A percentile compares a stretch with the other conserved stretches of the same genome.
Conservation (phyloP, 108 stramenopile genomes). For the Fragilaria radians region DNA sequence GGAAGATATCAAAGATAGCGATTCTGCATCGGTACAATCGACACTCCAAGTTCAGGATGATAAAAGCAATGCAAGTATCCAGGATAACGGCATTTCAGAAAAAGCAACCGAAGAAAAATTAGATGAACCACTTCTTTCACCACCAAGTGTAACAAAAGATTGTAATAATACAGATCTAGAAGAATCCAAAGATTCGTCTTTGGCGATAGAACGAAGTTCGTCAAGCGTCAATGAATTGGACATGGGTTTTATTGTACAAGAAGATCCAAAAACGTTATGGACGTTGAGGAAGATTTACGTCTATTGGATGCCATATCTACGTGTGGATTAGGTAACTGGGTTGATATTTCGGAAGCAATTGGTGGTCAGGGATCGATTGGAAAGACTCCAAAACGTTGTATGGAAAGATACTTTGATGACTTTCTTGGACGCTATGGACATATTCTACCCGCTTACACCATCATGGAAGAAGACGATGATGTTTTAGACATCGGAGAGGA, state of each 20-base stretch:
- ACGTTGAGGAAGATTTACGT: slow-evolving; percentile 84
- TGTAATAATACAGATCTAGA: neutral
- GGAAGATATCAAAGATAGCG: neutral
- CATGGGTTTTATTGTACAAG: slow-evolving; percentile 16
- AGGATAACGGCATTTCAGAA: no score
- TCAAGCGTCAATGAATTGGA: no score
- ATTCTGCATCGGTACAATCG: no score
- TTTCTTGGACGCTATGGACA: slow-evolving; percentile 83
- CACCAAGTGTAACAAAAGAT: neutral
- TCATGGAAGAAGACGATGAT: slow-evolving; percentile 37
- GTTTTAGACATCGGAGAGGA: slow-evolving; percentile 11
- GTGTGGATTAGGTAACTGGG: slow-evolving; percentile 85
- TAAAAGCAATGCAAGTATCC: no score
- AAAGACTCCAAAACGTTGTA: slow-evolving; percentile 83
- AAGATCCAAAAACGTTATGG: slow-evolving; percentile 67
- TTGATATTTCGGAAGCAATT: slow-evolving; percentile 78
- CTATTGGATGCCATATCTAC: slow-evolving; percentile 75
- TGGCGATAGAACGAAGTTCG: no score
- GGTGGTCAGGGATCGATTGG: slow-evolving; percentile 47
- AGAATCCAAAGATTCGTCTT: no score
- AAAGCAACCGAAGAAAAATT: no score
- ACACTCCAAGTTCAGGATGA: no score
- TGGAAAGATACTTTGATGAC: slow-evolving; percentile 88
- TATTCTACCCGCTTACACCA: slow-evolving; percentile 75
- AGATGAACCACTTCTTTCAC: no score